Evolutionary conservation across 352 stramenopile species (phyloP).

Genomic region (Phytophthora litchii): DNA sequence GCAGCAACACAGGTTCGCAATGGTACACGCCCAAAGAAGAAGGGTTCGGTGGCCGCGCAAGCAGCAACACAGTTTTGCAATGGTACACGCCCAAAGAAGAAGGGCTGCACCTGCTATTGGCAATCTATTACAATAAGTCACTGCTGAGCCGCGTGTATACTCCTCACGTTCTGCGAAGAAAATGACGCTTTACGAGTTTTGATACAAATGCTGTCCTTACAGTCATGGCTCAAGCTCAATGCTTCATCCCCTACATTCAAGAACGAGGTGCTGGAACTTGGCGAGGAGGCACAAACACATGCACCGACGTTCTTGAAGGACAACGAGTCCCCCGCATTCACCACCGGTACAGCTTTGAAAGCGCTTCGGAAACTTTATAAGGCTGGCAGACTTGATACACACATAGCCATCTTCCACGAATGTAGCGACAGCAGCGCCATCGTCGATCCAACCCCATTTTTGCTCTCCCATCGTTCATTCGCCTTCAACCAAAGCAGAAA

Average conservation of each 20-base stretch:
- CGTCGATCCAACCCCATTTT: constrained; percentile 8
- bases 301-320: constrained; percentile 4
- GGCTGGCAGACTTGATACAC: constrained; percentile 3
- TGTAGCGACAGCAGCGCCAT: background rate
- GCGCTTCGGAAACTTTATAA: constrained; percentile 12
- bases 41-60: background rate
- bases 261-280: constrained; percentile 3
- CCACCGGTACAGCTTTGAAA: constrained; percentile 10
- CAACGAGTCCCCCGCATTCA: background rate
- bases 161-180: constrained; percentile 12
- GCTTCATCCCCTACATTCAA: constrained; percentile 9
- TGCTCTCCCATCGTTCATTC: constrained; percentile 1
- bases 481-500: background rate
- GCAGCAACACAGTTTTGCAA: background rate
- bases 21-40: background rate
- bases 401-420: constrained; percentile 6
- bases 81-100: background rate
- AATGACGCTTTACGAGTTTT: constrained; percentile 20
- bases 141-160: constrained; percentile 12
- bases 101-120: constrained; percentile 4
- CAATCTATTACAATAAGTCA: constrained; percentile 21
- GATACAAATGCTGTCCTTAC: constrained; percentile 27
- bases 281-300: background rate
- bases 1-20: background rate
- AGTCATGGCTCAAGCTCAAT: constrained; percentile 9